A percentile compares a stretch with the other conserved stretches of the same genome.
phyloP scores from a whole-genome alignment of 768 basidiomycete genomes.

The Dioszegia hungarica region DNA sequence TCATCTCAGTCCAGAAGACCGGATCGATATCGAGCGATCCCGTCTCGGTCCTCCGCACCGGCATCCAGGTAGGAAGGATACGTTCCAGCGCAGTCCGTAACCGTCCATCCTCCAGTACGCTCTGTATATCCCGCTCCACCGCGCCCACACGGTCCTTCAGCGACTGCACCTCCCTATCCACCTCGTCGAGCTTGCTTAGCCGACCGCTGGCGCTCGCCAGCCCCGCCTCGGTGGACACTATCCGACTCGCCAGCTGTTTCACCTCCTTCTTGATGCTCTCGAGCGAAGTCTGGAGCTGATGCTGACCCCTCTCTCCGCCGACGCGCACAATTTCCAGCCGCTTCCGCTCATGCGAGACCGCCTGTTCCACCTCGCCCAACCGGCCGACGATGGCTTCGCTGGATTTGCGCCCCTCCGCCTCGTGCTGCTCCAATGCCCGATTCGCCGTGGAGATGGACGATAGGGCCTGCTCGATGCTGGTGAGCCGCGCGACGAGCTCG shows the following conservation, averaged over 20 bases:
- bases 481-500: slow-evolving; percentile 41
- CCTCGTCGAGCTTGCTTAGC: slow-evolving; percentile 9
- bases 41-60: slow-evolving; percentile 35
- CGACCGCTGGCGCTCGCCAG: background rate
- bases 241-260: background rate
- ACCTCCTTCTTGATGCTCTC: slow-evolving; percentile 8
- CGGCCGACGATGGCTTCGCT: slow-evolving; percentile 1
- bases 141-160: slow-evolving; percentile 32
- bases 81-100: slow-evolving; percentile 45
- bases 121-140: slow-evolving; percentile 40
- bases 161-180: slow-evolving; percentile 24
- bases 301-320: background rate
- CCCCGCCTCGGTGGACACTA: slow-evolving; percentile 5
- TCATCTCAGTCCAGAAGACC: slow-evolving; percentile 51
- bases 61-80: slow-evolving; percentile 50
- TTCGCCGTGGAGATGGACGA: slow-evolving; percentile 26
- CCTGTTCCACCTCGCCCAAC: slow-evolving; percentile 8
- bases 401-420: background rate
- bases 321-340: background rate
- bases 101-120: slow-evolving; percentile 40
- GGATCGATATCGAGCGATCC: slow-evolving; percentile 48
- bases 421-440: background rate
- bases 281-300: slow-evolving; percentile 8
- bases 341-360: slow-evolving; percentile 1
- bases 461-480: slow-evolving; percentile 37